phyloP scores from a whole-genome alignment of 2,329 filamentous ascomycete species.

The Botrytis elliptica region DNA sequence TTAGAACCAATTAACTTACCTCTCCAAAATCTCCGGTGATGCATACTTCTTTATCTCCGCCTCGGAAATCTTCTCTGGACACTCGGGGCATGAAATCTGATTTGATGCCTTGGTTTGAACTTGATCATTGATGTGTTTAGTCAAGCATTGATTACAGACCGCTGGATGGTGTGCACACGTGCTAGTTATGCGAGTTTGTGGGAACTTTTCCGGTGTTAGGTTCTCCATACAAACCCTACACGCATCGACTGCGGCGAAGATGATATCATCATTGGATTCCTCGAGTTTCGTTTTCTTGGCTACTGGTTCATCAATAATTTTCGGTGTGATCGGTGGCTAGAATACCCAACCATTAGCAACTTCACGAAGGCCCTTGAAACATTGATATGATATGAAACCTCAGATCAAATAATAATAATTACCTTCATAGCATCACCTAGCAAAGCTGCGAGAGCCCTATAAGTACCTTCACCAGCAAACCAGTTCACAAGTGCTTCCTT shows the following conservation, averaged over 20 bases:
- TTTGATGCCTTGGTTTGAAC: constrained; percentile 2
- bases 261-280: neutral
- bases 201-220: neutral
- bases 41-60: constrained; percentile 6
- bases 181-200: neutral
- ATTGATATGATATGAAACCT: neutral
- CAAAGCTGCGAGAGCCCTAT: neutral
- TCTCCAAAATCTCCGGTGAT: neutral
- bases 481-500: constrained; percentile 2
- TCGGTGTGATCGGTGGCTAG: neutral
- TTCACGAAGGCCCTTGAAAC: too few relatives aligned
- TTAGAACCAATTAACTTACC: neutral
- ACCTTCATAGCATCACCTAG: constrained; percentile 5
- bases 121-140: neutral
- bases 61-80: constrained; percentile 3
- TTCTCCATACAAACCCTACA: neutral
- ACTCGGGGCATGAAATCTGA: constrained; percentile 2
- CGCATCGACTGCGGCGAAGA: neutral
- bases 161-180: constrained; percentile 8
- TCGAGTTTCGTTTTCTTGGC: neutral
- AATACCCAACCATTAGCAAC: neutral
- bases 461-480: neutral
- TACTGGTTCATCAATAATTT: neutral
- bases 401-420: neutral
- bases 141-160: neutral